Base-by-base conservation (phyloP, 139 green algal genomes). In the Micractinium sp. region DNA sequence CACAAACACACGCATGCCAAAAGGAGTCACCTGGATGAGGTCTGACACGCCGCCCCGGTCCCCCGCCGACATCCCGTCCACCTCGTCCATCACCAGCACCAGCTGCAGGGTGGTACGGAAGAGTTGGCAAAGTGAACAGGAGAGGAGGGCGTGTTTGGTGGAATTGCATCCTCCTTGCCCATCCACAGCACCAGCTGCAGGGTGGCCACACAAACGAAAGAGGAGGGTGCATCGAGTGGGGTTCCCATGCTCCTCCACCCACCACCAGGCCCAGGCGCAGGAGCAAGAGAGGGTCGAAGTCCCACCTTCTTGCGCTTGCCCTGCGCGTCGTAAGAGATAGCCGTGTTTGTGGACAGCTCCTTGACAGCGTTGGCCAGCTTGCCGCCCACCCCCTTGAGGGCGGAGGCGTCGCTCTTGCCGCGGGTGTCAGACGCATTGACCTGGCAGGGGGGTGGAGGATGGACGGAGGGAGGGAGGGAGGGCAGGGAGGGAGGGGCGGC, bases 51-150 rank as follows among this genome's bases (percentile, higher is more conserved):
- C 98, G 29, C 98, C 98, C 13, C 98, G 93, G 92, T 99, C 98
- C 15, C 96, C 96, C 0, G 81, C 97, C 38, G 92, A 96, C 97
- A 99, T 99, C 87, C 98, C 98, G 89, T 99, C 98, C 69, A 99
- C 97, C 93, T 99, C 98, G 85, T 99, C 98, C 98, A 99, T 99
- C 92, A 99, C 94, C 25, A 99, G 93, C 38, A 75, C 88, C 69
- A 98, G 89, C 90, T 66, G 61, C 31, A 56, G 56, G 38, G 77
- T 1, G 60, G 60, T 16, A 67, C 60, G 16, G 60, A 14, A 67
- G 60, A 14, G 60, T 14, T 16, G 60, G 60, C n/a, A n/a, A n/a
- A n/a, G n/a, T n/a, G n/a, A n/a, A 56, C 47, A 56, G 9, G 9
- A 56, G 47, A 16, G 47, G 47, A 56, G 47, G 5, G 47, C 9